Base-by-base conservation (phyloP, 148 eudicot genomes). In the Suaeda aralocaspica region DNA sequence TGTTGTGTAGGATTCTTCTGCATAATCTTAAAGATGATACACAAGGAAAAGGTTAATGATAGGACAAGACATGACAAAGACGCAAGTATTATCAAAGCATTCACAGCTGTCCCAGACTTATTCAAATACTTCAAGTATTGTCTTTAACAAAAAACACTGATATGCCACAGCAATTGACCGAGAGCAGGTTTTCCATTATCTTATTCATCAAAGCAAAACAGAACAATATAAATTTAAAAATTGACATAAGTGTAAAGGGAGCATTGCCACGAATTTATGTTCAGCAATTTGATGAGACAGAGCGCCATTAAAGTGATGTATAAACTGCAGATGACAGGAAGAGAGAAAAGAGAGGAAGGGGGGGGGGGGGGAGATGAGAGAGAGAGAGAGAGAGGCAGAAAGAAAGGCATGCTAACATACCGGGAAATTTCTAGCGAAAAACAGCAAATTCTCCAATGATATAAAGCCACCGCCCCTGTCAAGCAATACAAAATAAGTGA, bases 391-490 rank as follows among this genome's bases (percentile, higher is more conserved):
- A 28, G 7, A 60, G 21, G 28, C 28, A 60, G 19, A 72, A 49
- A n/a, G n/a, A n/a, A n/a, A n/a, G n/a, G n/a, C n/a, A n/a, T n/a
- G 60, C 65, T 65, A 66, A 59, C 85, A 62, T 83, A 94, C 99
- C 78, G 88, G 97, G 60, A 87, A 94, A 57, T 81, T 84, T 81
- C 80, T 86, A n/a, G 90, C 97, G 69, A 94, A 88, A 68, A 76
- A 94, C 71, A 94, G 70, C 71, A 94, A 83, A 77, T 94, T 94
- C 81, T 94, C 97, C 84, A 91, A 74, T 6, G 99, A 91, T 81
- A 94, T 89, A 68, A 83, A 89, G 72, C 99, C 99, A 70, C 99
- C 99, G 69, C 99, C 99, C 86, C 98, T 94, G 74, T 79, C 59
- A 76, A 66, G 66, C 21, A 71, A 64, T 42, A 67, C 16, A 59